These are phyloP conservation scores for Mycena vitilis DNA, from an alignment of 768 basidiomycete species.

Conservation along the genomic window DNA sequence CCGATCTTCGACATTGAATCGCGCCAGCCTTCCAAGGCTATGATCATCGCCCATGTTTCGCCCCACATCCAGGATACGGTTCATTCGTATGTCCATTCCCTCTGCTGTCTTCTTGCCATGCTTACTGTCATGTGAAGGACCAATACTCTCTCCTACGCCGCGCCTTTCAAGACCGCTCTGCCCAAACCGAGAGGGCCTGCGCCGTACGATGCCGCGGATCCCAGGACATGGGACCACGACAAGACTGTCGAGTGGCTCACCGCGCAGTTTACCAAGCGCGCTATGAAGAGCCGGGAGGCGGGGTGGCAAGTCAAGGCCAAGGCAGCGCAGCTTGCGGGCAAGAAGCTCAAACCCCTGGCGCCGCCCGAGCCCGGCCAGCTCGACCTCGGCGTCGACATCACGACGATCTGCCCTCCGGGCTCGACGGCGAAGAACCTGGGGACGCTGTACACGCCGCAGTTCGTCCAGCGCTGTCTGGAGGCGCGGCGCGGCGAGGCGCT, in stretches of 20 bases:
- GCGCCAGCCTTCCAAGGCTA: conserved; percentile 43
- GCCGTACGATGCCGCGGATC: conserved; percentile 47
- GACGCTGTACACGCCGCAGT: conserved; percentile 45
- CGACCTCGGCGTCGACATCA: conserved; percentile 41
- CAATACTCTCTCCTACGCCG: conserved; percentile 48
- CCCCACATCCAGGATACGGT: conserved; percentile 49
- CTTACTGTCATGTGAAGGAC: no score
- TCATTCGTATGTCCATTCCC: conserved; percentile 43
- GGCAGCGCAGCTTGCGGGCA: conserved; percentile 12
- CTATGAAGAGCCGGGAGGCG: conserved; percentile 26
- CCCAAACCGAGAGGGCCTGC: conserved; percentile 45
- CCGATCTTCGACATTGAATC: conserved; percentile 51
- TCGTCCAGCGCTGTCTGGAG: conserved; percentile 43
- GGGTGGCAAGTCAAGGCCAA: conserved; percentile 27
- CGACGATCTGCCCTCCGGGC: conserved; percentile 44
- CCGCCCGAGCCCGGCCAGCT: conserved; percentile 17
- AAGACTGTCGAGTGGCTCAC: conserved; percentile 45
- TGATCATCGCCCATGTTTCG: conserved; percentile 52
- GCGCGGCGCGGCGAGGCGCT: conserved; percentile 30
- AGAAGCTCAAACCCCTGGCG: conserved; percentile 21
- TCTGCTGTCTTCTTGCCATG: no score
- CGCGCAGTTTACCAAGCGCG: conserved; percentile 38
- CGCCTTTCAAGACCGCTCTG: conserved; percentile 46
- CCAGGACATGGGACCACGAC: conserved; percentile 47
- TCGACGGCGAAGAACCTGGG: conserved; percentile 45